Conservation (phyloP, 83 land plant species). For the Diphasiastrum complanatum region DNA sequence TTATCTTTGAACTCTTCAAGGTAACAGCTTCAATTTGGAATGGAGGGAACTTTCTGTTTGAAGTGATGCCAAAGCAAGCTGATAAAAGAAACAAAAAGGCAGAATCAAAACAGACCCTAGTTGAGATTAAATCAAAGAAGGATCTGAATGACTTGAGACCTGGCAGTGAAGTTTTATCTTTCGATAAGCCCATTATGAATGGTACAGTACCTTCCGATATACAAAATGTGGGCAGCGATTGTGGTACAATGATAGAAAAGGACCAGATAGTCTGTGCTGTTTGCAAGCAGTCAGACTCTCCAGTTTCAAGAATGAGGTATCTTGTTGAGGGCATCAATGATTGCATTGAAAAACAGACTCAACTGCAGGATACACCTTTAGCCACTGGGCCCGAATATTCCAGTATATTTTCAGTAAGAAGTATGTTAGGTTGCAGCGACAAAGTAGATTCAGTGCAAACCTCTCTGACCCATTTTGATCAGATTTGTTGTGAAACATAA, state of each 20-base stretch:
- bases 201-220: too few species aligned
- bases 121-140: not conserved
- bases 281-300: conserved; percentile 11
- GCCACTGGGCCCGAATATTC: too few species aligned
- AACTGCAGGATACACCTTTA: too few species aligned
- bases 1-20: conserved; percentile 70
- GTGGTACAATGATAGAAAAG: not conserved
- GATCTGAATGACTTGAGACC: conserved; percentile 2
- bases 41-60: conserved; percentile 80
- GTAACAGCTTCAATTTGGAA: conserved; percentile 88
- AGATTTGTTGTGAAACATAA: too few species aligned
- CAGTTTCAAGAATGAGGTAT: too few species aligned
- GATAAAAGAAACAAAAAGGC: conserved; percentile 64
- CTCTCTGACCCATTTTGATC: too few species aligned
- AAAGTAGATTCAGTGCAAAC: too few species aligned
- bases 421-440: too few species aligned
- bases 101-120: not conserved
- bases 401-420: too few species aligned
- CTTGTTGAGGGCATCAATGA: too few species aligned
- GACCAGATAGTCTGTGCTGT: conserved; percentile 5
- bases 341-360: too few species aligned
- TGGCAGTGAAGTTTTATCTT: conserved; percentile 1
- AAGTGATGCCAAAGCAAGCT: conserved; percentile 88
- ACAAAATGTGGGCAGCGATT: not conserved
- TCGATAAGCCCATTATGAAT: too few species aligned